A percentile compares a stretch with the other conserved stretches of the same genome.
phyloP scores from a whole-genome alignment of 1,284 basidiomycete genomes.

The Hymenochaete sp. region DNA sequence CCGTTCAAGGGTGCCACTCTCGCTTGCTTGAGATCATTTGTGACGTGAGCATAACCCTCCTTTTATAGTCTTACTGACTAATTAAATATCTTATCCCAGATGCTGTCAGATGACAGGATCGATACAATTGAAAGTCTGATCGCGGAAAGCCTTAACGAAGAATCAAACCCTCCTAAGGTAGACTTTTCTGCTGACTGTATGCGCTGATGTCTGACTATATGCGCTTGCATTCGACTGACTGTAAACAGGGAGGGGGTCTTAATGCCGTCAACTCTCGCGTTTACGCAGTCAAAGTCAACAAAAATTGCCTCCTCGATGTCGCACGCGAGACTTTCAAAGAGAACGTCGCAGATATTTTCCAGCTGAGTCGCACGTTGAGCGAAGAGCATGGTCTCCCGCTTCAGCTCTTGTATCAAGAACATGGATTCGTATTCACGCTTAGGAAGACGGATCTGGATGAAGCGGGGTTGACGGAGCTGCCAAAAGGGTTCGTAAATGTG shows the following conservation, averaged over 20 bases:
- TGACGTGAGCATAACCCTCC: conserved; percentile 34
- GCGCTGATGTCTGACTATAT: conserved; percentile 7
- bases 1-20: conserved; percentile 50
- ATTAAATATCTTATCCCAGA: conserved; percentile 31
- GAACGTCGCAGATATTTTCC: conserved; percentile 77
- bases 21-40: conserved; percentile 56
- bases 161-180: conserved; percentile 52
- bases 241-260: conserved; percentile 47
- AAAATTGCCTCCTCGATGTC: conserved; percentile 80
- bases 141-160: conserved; percentile 62
- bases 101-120: conserved; percentile 65
- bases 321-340: conserved; percentile 89
- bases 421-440: conserved; percentile 62
- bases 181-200: not conserved
- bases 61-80: not conserved
- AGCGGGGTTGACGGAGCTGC: conserved; percentile 39
- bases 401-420: conserved; percentile 59
- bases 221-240: too few species aligned
- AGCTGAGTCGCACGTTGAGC: conserved; percentile 49
- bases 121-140: conserved; percentile 54
- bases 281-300: conserved; percentile 78
- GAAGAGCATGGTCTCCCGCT: conserved; percentile 58
- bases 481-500: conserved; percentile 63
- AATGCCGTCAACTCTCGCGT: conserved; percentile 64
- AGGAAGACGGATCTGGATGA: conserved; percentile 54